These are phyloP conservation scores for Calonectria crousiana DNA, from an alignment of 2,329 filamentous ascomycete genomes.

Conservation along the genomic window DNA sequence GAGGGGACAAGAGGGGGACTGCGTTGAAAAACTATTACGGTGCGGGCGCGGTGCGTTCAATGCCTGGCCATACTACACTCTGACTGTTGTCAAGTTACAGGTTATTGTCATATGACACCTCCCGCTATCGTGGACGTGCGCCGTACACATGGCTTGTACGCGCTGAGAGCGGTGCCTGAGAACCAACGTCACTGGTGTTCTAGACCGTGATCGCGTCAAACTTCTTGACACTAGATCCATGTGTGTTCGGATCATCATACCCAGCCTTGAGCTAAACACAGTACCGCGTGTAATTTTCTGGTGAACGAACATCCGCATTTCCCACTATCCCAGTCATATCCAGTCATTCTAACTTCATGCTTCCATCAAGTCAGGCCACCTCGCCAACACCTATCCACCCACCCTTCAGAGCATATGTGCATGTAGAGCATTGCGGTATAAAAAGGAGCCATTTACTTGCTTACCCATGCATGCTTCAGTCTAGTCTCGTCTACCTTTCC, in stretches of 20 bases:
- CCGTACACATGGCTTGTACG: background rate
- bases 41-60: background rate
- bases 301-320: background rate
- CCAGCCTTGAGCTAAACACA: background rate
- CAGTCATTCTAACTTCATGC: background rate
- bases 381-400: background rate
- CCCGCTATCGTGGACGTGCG: background rate
- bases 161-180: slow-evolving; percentile 5
- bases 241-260: background rate
- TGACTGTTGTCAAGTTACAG: background rate
- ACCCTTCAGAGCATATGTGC: background rate
- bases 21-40: slow-evolving; percentile 19
- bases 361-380: background rate
- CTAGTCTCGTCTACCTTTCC: background rate
- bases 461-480: background rate
- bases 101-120: background rate
- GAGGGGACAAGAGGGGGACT: slow-evolving; percentile 1
- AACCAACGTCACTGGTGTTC: background rate
- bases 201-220: background rate
- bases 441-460: background rate
- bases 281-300: background rate
- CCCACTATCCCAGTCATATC: background rate
- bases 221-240: background rate
- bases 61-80: background rate
- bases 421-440: background rate